Base-by-base conservation (phyloP, 2,329 filamentous ascomycete genomes). In the Macroventuria anomochaeta region DNA sequence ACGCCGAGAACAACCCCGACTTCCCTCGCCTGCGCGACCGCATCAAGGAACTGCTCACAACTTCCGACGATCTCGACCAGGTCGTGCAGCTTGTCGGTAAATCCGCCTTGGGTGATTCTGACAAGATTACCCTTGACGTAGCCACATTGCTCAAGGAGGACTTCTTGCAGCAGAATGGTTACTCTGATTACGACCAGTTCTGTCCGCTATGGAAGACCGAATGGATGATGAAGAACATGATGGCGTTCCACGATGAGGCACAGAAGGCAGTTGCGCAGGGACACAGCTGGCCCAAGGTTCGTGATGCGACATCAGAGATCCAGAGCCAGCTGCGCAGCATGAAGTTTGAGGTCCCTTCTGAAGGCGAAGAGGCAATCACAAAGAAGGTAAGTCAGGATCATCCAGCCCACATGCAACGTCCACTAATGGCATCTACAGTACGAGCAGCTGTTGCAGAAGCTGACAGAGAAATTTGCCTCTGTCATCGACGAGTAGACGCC, bases 191-290 rank as follows among this genome's bases (percentile, higher is more conserved):
- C 75, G 95, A 99, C 74, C 93, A 97, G 80, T 99, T 96, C 86
- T 99, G 95, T 74, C 95, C 95, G 42, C 85, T 99, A 71, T 99
- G 95, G 95, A 99, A 99, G 88, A 99, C 95, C 0, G 90, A 96
- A 76, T 99, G 95, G 88, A 97, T 99, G 95, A 99, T 99, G 95
- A 97, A 96, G 85, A 89, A 91, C 61, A 97, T 99, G 87, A 90
- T 99, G 83, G 90, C 88, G 53, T 99, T 93, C 85, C 91, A 97
- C 75, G 96, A 99, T 70, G 95, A 99, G 81, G 88, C 91, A 20
- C 93, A 97, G 76, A 97, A 97, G 85, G 92, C 91, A 6, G 85
- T 99, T 72, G 84, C 89, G 5, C 91, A 96, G 76, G 95, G 95
- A 57, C 89, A 93, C 78, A 88, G 81, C 77, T 99, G 95, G 95